Conservation (phyloP, 1,284 basidiomycete genomes). For the Porogramme epimiltina region DNA sequence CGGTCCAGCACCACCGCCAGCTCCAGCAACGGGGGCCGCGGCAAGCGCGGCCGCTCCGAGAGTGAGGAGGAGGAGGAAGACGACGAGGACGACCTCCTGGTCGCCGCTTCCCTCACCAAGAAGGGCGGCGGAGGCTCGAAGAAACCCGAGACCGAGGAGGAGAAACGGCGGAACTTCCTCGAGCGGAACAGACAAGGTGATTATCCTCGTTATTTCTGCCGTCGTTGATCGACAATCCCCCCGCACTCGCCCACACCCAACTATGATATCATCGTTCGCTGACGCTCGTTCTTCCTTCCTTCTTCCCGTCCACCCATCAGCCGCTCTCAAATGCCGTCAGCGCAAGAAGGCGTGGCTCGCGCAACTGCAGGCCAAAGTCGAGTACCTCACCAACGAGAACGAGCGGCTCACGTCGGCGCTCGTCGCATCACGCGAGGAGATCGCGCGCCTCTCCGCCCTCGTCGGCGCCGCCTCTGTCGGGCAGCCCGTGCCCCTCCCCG, state of each 20-base stretch:
- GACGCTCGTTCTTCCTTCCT: not conserved
- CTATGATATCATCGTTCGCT: conserved; percentile 5
- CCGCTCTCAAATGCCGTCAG: conserved; percentile 97
- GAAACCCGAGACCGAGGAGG: conserved; percentile 93
- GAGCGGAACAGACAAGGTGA: conserved; percentile 94
- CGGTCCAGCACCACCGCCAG: conserved; percentile 37
- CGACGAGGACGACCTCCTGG: conserved; percentile 41
- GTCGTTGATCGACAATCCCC: not conserved
- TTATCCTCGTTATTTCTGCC: not conserved
- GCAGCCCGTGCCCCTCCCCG: conserved; percentile 26
- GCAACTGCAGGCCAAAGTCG: conserved; percentile 91
- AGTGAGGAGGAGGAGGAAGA: conserved; percentile 52
- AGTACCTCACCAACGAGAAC: conserved; percentile 89
- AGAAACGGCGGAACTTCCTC: conserved; percentile 92
- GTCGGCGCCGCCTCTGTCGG: conserved; percentile 64
- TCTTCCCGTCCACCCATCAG: conserved; percentile 42
- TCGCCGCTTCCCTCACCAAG: conserved; percentile 37
- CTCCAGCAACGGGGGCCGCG: conserved; percentile 19
- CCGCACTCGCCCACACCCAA: not conserved
- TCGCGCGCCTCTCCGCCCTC: conserved; percentile 72
- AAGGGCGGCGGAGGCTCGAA: conserved; percentile 41
- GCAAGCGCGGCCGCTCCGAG: conserved; percentile 25
- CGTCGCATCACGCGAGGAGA: conserved; percentile 78
- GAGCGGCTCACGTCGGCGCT: conserved; percentile 84
- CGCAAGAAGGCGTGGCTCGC: conserved; percentile 98